Evolutionary conservation across 2,329 filamentous ascomycete species (phyloP).

Genomic region (Paecilomyces variotii): DNA sequence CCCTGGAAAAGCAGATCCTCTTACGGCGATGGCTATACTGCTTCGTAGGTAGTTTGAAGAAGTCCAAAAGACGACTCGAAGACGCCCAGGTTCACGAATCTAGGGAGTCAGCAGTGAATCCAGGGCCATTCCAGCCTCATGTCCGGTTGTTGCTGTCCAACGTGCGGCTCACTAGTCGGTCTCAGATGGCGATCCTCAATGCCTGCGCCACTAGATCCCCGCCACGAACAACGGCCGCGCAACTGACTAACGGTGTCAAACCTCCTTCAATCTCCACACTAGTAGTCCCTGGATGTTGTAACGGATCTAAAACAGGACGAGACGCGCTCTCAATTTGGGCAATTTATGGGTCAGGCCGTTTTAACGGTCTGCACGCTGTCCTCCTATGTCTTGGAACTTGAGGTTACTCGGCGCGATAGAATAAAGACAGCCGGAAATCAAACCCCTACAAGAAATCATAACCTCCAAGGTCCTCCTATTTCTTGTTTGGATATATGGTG

Average conservation of each 20-base stretch:
- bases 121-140: neutral
- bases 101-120: neutral
- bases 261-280: neutral
- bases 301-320: neutral
- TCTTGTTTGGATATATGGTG: no score
- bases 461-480: no score
- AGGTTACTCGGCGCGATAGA: no score
- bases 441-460: no score
- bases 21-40: neutral
- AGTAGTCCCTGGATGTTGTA: neutral
- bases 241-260: neutral
- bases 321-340: neutral
- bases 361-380: neutral
- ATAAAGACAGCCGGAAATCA: no score
- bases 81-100: neutral
- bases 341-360: neutral
- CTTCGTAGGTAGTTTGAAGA: neutral
- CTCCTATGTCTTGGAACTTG: neutral
- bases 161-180: neutral
- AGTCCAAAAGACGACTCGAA: neutral
- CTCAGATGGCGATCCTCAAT: neutral
- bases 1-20: neutral
- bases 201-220: neutral
- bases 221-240: neutral
- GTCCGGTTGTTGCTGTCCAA: neutral